Evolutionary conservation across 139 green algal genomes (phyloP), one percentile per base, ranked within the genome.

Genomic region (Coelastrella sp.): DNA sequence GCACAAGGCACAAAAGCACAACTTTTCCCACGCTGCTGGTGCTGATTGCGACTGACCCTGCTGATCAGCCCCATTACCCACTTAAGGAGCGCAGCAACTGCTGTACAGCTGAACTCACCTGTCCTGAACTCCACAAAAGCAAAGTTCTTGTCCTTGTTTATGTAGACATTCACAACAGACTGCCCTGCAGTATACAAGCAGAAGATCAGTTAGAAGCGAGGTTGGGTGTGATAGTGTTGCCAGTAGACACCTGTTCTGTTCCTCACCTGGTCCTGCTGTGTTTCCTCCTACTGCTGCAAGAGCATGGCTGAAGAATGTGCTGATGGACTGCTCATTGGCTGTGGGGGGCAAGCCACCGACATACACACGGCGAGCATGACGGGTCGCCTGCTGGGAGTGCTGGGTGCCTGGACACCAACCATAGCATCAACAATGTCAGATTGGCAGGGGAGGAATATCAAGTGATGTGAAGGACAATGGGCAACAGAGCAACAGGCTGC

Each of bases 131-230:
- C 97, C 64, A 99, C 96, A 92, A 99, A 99, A 0, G 95, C 93
- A 86, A 99, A 99, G 87, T 98, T 97, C 90, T 98, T 98, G 88
- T 99, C 98, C 38, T 94, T 90, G 91, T 99, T 99, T 89, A 99
- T 96, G 93, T 99, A 99, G 11, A 99, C 96, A 75, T 99, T 98
- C 34, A 99, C 91, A 11, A 99, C 96, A 32, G 91, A 92, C 92
- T 81, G 96, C 43, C 95, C 95, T 95, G 91, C 45, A 57, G 45
- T 57, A 13, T 23, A 9, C 0, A 13, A 57, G 1, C 45, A 57
- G 45, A 9, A 57, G 15, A 66, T 15, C 57, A 34, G 15, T 11
- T 66, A 30, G n/a, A n/a, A n/a, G n/a, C n/a, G n/a, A n/a, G n/a
- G n/a, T n/a, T n/a, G n/a, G n/a, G n/a, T n/a, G n/a, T n/a, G n/a